Conservation (phyloP, 2,329 filamentous ascomycete genomes). For the Claviceps humidiphila region DNA sequence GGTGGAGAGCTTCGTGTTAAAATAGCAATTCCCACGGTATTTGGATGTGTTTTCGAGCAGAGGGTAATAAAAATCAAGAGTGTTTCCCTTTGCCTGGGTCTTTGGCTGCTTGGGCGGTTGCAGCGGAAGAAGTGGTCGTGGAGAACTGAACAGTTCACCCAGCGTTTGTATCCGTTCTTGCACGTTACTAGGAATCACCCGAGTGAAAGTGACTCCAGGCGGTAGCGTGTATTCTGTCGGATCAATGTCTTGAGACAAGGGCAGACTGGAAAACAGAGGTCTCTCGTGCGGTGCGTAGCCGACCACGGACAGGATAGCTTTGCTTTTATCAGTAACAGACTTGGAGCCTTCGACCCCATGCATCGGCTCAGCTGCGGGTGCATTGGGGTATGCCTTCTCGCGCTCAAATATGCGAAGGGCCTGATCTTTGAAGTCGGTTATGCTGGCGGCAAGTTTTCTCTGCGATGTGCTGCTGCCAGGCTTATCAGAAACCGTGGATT, state of each 20-base stretch:
- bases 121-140: conserved; percentile 49
- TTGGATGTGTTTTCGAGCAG: conserved; percentile 41
- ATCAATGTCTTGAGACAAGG: conserved; percentile 17
- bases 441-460: conserved; percentile 27
- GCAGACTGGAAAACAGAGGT: conserved; percentile 78
- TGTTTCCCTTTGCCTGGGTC: conserved; percentile 49
- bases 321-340: conserved; percentile 29
- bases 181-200: conserved; percentile 19
- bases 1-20: conserved; percentile 48
- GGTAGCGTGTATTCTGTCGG: conserved; percentile 45
- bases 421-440: conserved; percentile 46
- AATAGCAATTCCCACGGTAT: conserved; percentile 47
- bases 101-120: conserved; percentile 62
- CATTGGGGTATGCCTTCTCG: conserved; percentile 39
- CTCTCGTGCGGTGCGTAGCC: conserved; percentile 62
- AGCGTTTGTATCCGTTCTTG: conserved; percentile 48
- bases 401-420: conserved; percentile 49
- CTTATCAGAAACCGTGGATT: conserved; percentile 18
- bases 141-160: conserved; percentile 61
- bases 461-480: conserved; percentile 15
- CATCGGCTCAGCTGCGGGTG: conserved; percentile 21
- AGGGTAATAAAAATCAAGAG: conserved; percentile 40
- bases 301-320: conserved; percentile 58
- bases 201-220: conserved; percentile 48
- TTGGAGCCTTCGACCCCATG: conserved; percentile 27